Conservation (phyloP, 495 filamentous ascomycete genomes). For the Xylaria nigripes region DNA sequence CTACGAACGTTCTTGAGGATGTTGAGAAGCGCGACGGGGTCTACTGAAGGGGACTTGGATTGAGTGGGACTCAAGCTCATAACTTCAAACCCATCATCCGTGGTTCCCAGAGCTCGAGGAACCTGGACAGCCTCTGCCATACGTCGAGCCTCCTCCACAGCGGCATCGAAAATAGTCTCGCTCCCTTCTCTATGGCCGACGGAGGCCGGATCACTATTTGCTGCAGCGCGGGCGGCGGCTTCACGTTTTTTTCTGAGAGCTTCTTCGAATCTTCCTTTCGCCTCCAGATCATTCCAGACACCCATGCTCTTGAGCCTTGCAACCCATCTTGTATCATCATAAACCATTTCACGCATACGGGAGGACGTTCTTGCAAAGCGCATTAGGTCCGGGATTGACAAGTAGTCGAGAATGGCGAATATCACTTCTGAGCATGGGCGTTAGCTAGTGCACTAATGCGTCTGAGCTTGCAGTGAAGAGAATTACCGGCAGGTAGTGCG, state of each 20-base stretch:
- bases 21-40: conserved; percentile 53
- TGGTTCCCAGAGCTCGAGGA: conserved; percentile 13
- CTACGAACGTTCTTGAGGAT: conserved; percentile 63
- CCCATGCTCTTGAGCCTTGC: conserved; percentile 74
- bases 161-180: conserved; percentile 64
- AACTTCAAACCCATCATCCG: conserved; percentile 35
- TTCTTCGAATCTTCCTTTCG: conserved; percentile 68
- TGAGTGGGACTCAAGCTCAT: conserved; percentile 29
- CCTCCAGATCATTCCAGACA: conserved; percentile 87
- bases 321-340: conserved; percentile 96
- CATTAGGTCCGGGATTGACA: conserved; percentile 74
- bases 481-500: conserved; percentile 66
- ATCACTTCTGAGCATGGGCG: conserved; percentile 61
- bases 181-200: conserved; percentile 18
- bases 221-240: conserved; percentile 26
- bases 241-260: conserved; percentile 59
- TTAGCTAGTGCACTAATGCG: conserved; percentile 10
- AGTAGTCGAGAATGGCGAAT: conserved; percentile 77
- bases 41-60: conserved; percentile 32
- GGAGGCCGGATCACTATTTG: conserved; percentile 15
- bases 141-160: conserved; percentile 48
- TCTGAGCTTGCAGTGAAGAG: neutral
- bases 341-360: conserved; percentile 95
- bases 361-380: conserved; percentile 80
- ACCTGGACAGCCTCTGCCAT: conserved; percentile 16